A percentile compares a stretch with the other conserved stretches of the same genome.
Conservation (phyloP, 176 grass and related monocot genomes). For the Zea mays region DNA sequence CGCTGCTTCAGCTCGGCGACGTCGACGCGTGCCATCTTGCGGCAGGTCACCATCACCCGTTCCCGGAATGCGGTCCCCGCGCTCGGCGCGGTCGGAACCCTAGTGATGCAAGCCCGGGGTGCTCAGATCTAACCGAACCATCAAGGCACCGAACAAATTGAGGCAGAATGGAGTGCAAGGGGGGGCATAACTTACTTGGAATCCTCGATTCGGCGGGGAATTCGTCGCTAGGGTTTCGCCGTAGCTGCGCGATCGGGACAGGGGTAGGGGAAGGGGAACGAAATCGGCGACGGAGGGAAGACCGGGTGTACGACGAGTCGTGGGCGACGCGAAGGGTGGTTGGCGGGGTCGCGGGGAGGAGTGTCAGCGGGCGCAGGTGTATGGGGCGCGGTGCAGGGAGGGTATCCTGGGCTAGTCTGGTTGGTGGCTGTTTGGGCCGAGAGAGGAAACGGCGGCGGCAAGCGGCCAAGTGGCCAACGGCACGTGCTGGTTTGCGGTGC, state of each 20-base stretch:
- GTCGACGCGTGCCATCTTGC: constrained; percentile 60
- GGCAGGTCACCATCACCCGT: constrained; percentile 52
- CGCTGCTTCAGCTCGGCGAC: constrained; percentile 58
- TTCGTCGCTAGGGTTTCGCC: constrained; percentile 46
- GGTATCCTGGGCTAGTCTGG: background rate
- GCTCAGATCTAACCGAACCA: constrained; percentile 25
- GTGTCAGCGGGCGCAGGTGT: constrained; percentile 34
- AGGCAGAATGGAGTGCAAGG: background rate
- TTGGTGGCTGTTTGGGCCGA: constrained; percentile 18
- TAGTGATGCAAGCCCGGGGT: constrained; percentile 8
- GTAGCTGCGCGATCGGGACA: constrained; percentile 26
- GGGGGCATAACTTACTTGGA: constrained; percentile 16
- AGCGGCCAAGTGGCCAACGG: constrained; percentile 8
- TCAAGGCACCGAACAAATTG: background rate
- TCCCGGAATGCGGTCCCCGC: background rate
- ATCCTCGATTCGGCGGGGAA: constrained; percentile 6
- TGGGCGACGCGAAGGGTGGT: background rate
- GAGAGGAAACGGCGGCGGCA: constrained; percentile 11
- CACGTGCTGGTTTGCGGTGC: background rate
- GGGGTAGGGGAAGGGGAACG: background rate
- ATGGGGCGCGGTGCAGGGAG: background rate
- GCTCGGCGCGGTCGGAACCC: constrained; percentile 28
- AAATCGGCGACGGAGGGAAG: background rate
- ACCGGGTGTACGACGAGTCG: constrained; percentile 36
- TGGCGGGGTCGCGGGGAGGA: background rate